Evolutionary conservation across 2,329 filamentous ascomycete genomes (phyloP).

Genomic region (Phaeoacremonium minimum): DNA sequence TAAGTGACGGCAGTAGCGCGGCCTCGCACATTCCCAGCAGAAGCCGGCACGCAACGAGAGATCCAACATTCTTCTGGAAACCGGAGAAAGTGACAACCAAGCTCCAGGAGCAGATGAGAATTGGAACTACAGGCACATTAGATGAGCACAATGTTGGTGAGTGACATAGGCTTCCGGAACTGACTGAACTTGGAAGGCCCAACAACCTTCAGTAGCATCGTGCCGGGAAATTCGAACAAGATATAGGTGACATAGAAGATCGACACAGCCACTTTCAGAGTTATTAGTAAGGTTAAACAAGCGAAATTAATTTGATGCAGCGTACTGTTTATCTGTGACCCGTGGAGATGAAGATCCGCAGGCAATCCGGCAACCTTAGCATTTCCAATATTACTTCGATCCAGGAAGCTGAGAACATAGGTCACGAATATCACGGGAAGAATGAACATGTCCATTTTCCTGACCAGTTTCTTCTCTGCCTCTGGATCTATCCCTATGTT

Average conservation of each 20-base stretch:
- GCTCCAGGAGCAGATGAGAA: constrained; percentile 35
- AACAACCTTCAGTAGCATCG: not conserved
- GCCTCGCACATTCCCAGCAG: constrained; percentile 56
- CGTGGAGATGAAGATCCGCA: not conserved
- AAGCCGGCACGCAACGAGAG: constrained; percentile 51
- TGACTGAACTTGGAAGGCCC: not conserved
- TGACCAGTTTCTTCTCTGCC: constrained; percentile 9
- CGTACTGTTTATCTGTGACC: not conserved
- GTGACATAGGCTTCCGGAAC: no score
- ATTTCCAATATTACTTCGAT: not conserved
- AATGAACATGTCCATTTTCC: constrained; percentile 9
- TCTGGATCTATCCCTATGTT: no score
- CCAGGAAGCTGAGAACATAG: not conserved
- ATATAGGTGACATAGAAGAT: constrained; percentile 7
- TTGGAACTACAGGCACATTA: constrained; percentile 2
- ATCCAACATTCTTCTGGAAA: constrained; percentile 48
- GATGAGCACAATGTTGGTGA: no score
- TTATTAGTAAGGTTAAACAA: no score
- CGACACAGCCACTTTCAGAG: constrained; percentile 2
- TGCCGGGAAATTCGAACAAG: constrained; percentile 3
- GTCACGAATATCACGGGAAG: not conserved
- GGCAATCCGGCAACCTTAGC: not conserved
- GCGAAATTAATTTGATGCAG: no score
- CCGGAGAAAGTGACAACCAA: constrained; percentile 53
- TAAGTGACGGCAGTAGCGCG: constrained; percentile 56